Conservation (phyloP, 306 rosid genomes). For the Arachis hypogaea region DNA sequence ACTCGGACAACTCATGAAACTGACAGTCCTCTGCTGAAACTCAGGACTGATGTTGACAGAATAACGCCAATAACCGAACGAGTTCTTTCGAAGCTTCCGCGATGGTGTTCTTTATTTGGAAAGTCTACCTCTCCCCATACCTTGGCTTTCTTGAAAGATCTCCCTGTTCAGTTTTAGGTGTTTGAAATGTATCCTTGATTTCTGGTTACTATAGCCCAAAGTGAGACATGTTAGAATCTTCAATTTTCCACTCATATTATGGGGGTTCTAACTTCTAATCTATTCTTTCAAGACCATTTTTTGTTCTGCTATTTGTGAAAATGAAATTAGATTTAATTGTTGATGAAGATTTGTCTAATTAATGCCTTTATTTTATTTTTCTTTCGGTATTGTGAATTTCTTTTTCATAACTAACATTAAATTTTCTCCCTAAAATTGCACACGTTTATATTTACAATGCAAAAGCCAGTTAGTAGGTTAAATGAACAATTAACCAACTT, state of each 20-base stretch:
- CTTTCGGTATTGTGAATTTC: no score
- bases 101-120: slow-evolving; percentile 91
- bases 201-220: not conserved
- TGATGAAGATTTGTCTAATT: slow-evolving; percentile 4
- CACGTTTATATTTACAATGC: no score
- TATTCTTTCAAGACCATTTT: slow-evolving; percentile 1
- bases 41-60: slow-evolving; percentile 74
- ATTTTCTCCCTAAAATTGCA: no score
- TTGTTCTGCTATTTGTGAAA: not conserved
- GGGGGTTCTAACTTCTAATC: slow-evolving; percentile 14
- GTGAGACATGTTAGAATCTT: slow-evolving; percentile 17
- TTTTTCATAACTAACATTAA: no score
- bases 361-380: not conserved
- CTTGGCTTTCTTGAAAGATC: slow-evolving; percentile 71
- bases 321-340: not conserved
- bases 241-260: slow-evolving; percentile 21
- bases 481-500: no score
- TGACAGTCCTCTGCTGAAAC: slow-evolving; percentile 63
- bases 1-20: slow-evolving; percentile 24
- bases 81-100: slow-evolving; percentile 74
- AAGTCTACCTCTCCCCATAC: slow-evolving; percentile 85
- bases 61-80: slow-evolving; percentile 60
- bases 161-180: slow-evolving; percentile 62
- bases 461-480: no score
- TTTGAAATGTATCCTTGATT: slow-evolving; percentile 26